Base-by-base conservation (phyloP, 2,329 filamentous ascomycete species). In the Sarocladium kiliense region DNA sequence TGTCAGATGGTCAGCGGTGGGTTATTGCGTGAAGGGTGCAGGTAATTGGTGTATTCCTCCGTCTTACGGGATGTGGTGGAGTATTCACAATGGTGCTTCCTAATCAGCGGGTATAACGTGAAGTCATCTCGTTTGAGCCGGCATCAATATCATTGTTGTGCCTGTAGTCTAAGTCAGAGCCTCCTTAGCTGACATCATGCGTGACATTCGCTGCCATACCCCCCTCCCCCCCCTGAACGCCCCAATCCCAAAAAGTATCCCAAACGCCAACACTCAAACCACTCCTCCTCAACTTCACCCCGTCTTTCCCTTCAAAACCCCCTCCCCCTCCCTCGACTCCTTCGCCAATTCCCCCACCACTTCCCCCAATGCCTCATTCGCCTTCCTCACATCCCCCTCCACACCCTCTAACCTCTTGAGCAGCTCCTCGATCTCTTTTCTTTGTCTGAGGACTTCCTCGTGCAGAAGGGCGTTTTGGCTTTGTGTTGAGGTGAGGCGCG, bases 401-500 rank as follows among this genome's bases (percentile, higher is more conserved):
- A 76, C 72, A 26, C 68, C 70, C 62, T 84, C 81, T 12, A 85
- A 71, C 12, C 70, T 66, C 2, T 61, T 68, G 21, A 84, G 67
- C 39, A 86, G 68, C 19, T 65, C 67, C 54, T 76, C 77, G 34
- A 84, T 77, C 68, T 85, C 82, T 1, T 68, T 69, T 58, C 80
- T 74, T 72, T 87, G 84, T 39, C 65, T 68, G 53, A 70, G 67
- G 12, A 86, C 72, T 54, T 77, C 75, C 42, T 75, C 74, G 56
- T 76, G 78, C 18, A 85, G 68, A 5, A 68, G 71, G 14, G 78
- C 77, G 64, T 87, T 87, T 62, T 79, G 75, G 16, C 76, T 72
- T 64, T 85, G 80, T 42, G 74, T 74, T 21, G 79, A 82, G 63
- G 81, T 78, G 32, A 86, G 70, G 47, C 72, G 73, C 9, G 80